A percentile compares a stretch with the other conserved stretches of the same genome.
These are phyloP conservation scores for Asclepias syriaca DNA, from an alignment of 257 asterid species.

Conservation along the genomic window DNA sequence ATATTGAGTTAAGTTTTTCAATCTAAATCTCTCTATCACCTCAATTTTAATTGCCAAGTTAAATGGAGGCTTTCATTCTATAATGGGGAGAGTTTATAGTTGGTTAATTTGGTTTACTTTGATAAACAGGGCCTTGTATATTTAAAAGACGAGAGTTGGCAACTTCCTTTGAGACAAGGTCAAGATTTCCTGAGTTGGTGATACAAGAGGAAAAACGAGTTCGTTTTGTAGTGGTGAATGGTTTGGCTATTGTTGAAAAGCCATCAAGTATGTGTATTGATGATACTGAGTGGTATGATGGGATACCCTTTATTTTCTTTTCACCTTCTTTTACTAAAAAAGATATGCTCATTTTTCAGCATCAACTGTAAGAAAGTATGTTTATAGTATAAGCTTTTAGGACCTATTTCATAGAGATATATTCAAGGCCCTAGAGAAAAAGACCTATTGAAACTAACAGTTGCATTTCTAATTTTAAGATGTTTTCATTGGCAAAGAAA, in stretches of 20 bases:
- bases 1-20: not conserved
- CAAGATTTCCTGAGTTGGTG: conserved; percentile 93
- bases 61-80: not conserved
- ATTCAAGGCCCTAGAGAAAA: not conserved
- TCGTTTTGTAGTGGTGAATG: conserved; percentile 96
- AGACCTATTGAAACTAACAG: not conserved
- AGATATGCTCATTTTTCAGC: not conserved
- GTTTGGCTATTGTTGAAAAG: conserved; percentile 74
- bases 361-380: not conserved
- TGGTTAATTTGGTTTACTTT: not conserved
- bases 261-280: conserved; percentile 64
- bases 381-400: not conserved
- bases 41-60: not conserved
- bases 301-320: conserved; percentile 15
- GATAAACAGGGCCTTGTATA: conserved; percentile 51
- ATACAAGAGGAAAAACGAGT: conserved; percentile 97
- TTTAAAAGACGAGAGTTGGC: conserved; percentile 94
- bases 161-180: conserved; percentile 89
- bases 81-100: not conserved
- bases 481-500: not conserved
- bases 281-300: conserved; percentile 82
- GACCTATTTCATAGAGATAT: not conserved
- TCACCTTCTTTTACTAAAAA: not conserved
- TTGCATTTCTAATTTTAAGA: not conserved
- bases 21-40: not conserved